Conservation (phyloP, 2,329 filamentous ascomycete species). For the Neocucurbitaria cava region DNA sequence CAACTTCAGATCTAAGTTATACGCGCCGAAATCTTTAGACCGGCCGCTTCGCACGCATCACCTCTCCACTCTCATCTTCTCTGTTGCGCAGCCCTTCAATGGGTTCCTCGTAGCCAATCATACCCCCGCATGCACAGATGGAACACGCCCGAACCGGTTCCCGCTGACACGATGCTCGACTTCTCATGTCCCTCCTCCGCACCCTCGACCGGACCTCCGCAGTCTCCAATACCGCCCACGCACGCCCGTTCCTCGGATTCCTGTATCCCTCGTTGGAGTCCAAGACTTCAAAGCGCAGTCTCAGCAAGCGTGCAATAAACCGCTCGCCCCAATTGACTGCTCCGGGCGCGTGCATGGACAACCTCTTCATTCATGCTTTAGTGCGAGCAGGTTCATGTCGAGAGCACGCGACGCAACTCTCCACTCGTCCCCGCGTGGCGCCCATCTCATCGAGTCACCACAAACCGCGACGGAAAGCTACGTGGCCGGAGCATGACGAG, state of each 20-base stretch:
- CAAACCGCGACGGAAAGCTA: constrained; percentile 27
- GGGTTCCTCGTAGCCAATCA: constrained; percentile 21
- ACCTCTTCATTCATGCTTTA: constrained; percentile 62
- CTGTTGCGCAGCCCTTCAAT: constrained; percentile 21
- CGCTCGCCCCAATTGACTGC: constrained; percentile 13
- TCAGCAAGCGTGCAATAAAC: constrained; percentile 24
- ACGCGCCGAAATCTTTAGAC: not conserved
- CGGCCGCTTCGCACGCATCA: not conserved
- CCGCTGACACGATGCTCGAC: constrained; percentile 64
- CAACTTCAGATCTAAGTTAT: too few species aligned
- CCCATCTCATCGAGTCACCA: constrained; percentile 9
- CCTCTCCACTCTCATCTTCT: not conserved
- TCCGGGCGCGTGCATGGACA: constrained; percentile 49
- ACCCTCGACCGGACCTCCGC: constrained; percentile 61
- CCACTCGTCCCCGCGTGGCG: constrained; percentile 16
- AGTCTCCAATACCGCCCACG: constrained; percentile 53
- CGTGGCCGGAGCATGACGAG: constrained; percentile 6
- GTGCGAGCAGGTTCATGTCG: constrained; percentile 60
- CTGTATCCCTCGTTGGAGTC: constrained; percentile 34
- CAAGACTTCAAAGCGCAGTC: constrained; percentile 19
- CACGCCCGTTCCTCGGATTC: constrained; percentile 40
- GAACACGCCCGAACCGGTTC: constrained; percentile 19
- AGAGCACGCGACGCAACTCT: constrained; percentile 53
- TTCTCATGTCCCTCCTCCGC: constrained; percentile 69
- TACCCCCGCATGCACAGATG: constrained; percentile 13